Percentiles rank a stretch among this genome's conserved stretches.
Evolutionary conservation across 371 early-diverging fungal species (phyloP).

Genomic region (Mucor sp.): DNA sequence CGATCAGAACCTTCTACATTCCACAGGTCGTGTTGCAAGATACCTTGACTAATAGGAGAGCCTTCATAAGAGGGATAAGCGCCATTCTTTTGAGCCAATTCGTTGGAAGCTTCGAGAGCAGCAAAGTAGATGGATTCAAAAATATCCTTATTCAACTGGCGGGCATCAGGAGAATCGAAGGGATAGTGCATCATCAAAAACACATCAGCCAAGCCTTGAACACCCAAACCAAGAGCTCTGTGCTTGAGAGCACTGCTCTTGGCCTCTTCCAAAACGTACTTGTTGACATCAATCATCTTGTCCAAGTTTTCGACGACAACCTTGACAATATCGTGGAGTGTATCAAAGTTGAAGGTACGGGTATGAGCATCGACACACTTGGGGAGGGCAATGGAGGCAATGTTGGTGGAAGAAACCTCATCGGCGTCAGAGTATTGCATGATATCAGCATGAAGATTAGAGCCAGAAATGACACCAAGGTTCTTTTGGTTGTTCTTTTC

Average conservation of each 20-base stretch:
- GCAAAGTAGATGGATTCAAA: slow-evolving; percentile 98
- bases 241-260: slow-evolving; percentile 84
- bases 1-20: slow-evolving; percentile 69
- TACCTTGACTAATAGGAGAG: slow-evolving; percentile 87
- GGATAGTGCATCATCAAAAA: slow-evolving; percentile 94
- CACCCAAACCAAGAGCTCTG: slow-evolving; percentile 96
- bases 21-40: slow-evolving; percentile 97
- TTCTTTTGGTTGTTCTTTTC: slow-evolving; percentile 97
- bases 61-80: slow-evolving; percentile 92
- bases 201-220: slow-evolving; percentile 98
- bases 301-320: slow-evolving; percentile 90
- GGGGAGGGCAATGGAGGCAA: slow-evolving; percentile 97
- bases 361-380: slow-evolving; percentile 68
- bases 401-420: slow-evolving; percentile 97
- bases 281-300: slow-evolving; percentile 96
- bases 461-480: slow-evolving; percentile 93
- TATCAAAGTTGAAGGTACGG: slow-evolving; percentile 46
- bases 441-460: slow-evolving; percentile 84
- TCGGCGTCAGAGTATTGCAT: slow-evolving; percentile 93
- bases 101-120: slow-evolving; percentile 92
- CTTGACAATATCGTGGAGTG: slow-evolving; percentile 70
- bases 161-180: slow-evolving; percentile 91
- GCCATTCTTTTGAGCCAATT: slow-evolving; percentile 83
- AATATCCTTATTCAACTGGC: slow-evolving; percentile 84
- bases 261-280: slow-evolving; percentile 92